A percentile compares a stretch with the other conserved stretches of the same genome.
Evolutionary conservation across 2,329 filamentous ascomycete genomes (phyloP).

Genomic region (Diaporthe sp.): DNA sequence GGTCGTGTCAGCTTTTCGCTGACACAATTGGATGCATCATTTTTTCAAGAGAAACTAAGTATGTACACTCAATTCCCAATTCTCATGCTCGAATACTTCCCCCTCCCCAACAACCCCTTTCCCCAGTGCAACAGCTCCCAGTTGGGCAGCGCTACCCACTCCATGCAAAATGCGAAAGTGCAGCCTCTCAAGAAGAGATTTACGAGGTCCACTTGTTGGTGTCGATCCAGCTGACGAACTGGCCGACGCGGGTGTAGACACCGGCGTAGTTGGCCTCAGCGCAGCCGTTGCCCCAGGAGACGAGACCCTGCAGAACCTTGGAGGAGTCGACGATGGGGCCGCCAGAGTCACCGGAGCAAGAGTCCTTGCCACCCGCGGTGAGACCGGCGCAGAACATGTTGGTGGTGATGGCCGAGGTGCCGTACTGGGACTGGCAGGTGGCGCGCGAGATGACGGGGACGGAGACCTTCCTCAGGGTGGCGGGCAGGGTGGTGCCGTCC

Average conservation of each 20-base stretch:
- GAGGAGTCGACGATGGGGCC: conserved; percentile 47
- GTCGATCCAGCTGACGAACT: conserved; percentile 46
- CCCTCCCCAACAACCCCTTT: not conserved
- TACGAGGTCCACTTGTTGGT: conserved; percentile 39
- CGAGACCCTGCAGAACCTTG: conserved; percentile 44
- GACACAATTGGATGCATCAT: not conserved
- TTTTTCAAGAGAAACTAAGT: not conserved
- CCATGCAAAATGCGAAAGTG: not conserved
- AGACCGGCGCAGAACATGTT: conserved; percentile 51
- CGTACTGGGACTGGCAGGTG: conserved; percentile 45
- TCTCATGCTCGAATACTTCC: no score
- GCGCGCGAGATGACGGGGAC: conserved; percentile 47
- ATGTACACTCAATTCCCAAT: not conserved
- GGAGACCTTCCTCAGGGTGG: conserved; percentile 47
- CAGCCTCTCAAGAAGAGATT: not conserved
- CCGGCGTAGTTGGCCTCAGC: conserved; percentile 44
- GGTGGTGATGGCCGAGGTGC: conserved; percentile 43
- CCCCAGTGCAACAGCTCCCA: not conserved
- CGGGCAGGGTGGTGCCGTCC: conserved; percentile 37
- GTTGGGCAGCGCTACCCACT: not conserved
- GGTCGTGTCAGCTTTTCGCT: not conserved
- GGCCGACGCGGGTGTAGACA: conserved; percentile 47
- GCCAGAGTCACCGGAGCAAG: conserved; percentile 50
- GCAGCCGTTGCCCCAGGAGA: conserved; percentile 50
- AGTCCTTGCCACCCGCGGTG: conserved; percentile 46